phyloP scores from a whole-genome alignment of 1,284 basidiomycete species.

The Sporisorium sorghi region DNA sequence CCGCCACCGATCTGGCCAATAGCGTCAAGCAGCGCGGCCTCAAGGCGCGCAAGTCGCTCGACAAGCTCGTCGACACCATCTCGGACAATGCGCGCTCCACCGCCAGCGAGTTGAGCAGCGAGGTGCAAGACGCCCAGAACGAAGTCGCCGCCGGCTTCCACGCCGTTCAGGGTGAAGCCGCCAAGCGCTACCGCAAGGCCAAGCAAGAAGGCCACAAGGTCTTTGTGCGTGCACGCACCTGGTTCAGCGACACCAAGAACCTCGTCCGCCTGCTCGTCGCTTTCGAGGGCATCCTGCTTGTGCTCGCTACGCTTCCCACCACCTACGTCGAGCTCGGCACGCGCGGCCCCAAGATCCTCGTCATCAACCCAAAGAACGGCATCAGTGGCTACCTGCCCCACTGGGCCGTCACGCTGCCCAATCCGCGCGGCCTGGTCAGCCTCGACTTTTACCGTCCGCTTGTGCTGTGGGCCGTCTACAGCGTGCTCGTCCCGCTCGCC shows the following conservation, averaged over 20 bases:
- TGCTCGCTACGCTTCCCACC: constrained; percentile 55
- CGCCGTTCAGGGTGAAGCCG: constrained; percentile 39
- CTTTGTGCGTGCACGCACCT: constrained; percentile 43
- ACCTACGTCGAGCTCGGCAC: constrained; percentile 48
- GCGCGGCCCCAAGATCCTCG: constrained; percentile 45
- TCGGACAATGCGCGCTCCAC: constrained; percentile 50
- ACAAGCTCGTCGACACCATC: constrained; percentile 52
- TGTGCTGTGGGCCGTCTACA: constrained; percentile 56
- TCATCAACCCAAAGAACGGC: constrained; percentile 48
- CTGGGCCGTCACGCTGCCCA: constrained; percentile 54
- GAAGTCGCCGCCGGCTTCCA: constrained; percentile 48
- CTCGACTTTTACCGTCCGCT: constrained; percentile 56
- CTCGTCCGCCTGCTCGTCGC: constrained; percentile 51
- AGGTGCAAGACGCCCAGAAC: constrained; percentile 48
- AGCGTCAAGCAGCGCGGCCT: constrained; percentile 42
- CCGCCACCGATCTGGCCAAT: constrained; percentile 31
- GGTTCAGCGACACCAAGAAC: constrained; percentile 55
- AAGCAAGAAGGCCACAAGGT: constrained; percentile 41
- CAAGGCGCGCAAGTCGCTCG: constrained; percentile 55
- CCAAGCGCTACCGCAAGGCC: constrained; percentile 41
- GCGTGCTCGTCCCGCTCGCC: constrained; percentile 51
- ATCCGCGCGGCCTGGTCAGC: constrained; percentile 43
- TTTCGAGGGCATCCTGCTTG: constrained; percentile 55
- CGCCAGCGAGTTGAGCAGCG: constrained; percentile 39
- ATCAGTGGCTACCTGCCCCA: constrained; percentile 52